phyloP scores from a whole-genome alignment of 345 rosid species.

The Ricinus communis region DNA sequence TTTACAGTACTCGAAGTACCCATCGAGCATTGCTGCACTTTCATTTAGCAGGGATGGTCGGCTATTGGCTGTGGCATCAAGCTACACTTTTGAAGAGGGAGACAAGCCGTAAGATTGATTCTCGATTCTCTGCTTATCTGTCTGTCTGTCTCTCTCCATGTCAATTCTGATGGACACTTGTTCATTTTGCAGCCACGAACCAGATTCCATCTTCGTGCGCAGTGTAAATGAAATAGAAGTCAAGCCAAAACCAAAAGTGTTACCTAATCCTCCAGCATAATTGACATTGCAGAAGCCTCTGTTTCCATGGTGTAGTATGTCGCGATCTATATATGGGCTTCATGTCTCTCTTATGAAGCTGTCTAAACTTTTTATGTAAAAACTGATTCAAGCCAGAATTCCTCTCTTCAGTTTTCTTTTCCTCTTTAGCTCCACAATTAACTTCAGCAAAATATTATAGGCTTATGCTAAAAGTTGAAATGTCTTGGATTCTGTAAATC shows the following conservation, averaged over 20 bases:
- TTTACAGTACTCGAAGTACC: constrained; percentile 87
- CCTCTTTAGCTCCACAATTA: neutral
- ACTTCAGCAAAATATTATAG: neutral
- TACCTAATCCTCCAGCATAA: constrained; percentile 72
- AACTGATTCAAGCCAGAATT: neutral
- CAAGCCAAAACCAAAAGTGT: constrained; percentile 86
- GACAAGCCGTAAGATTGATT: constrained; percentile 67
- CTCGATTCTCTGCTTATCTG: too few species aligned
- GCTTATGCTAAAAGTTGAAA: neutral
- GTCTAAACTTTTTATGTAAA: neutral
- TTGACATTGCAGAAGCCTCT: neutral
- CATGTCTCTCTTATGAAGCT: constrained; percentile 18
- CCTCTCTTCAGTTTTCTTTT: neutral
- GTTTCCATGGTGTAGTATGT: neutral
- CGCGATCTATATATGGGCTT: too few species aligned
- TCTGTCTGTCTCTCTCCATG: neutral
- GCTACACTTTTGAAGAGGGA: constrained; percentile 97
- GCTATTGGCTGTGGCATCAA: constrained; percentile 92
- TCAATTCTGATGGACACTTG: constrained; percentile 6
- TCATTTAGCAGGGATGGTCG: constrained; percentile 98
- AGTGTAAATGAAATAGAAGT: constrained; percentile 93
- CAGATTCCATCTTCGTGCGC: constrained; percentile 82
- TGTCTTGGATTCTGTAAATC: constrained; percentile 4
- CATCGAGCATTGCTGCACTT: constrained; percentile 85
- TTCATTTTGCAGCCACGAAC: constrained; percentile 76